Percentiles rank a stretch among this genome's conserved stretches.
Evolutionary conservation across 2,329 filamentous ascomycete genomes (phyloP).

Genomic region (Botrytis porri): DNA sequence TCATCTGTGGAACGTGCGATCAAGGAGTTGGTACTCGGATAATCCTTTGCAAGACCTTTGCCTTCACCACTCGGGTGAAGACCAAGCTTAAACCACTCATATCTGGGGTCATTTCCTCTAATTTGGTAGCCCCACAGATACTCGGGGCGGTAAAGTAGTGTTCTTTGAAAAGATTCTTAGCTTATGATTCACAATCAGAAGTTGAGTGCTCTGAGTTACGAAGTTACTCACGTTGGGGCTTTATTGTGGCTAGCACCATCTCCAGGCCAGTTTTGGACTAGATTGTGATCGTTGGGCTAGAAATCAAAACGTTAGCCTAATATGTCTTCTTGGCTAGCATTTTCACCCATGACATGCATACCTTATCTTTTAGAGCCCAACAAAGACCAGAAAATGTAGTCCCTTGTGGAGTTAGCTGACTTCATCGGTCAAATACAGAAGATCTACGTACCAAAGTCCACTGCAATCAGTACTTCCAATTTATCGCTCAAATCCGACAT

Average conservation of each 20-base stretch:
- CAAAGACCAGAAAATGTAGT: background rate
- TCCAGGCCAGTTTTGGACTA: constrained; percentile 2
- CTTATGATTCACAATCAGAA: background rate
- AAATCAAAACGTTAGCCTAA: background rate
- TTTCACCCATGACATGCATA: too few species aligned
- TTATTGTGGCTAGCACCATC: constrained; percentile 5
- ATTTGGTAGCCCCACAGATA: background rate
- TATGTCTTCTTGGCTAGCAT: too few species aligned
- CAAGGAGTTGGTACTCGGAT: background rate
- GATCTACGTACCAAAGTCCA: background rate
- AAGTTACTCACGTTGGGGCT: background rate
- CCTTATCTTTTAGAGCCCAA: constrained; percentile 1
- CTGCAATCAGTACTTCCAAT: background rate
- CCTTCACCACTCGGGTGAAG: background rate
- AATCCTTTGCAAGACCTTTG: background rate
- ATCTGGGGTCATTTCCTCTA: background rate
- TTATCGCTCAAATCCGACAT: background rate
- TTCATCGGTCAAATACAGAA: background rate
- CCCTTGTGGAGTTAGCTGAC: background rate
- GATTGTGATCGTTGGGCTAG: background rate
- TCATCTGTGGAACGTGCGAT: background rate
- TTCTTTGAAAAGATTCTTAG: background rate
- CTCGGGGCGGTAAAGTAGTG: background rate
- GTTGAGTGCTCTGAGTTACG: too few species aligned
- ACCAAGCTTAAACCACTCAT: constrained; percentile 2